A percentile compares a stretch with the other conserved stretches of the same genome.
These are phyloP conservation scores for Purpureocillium takamizusanense DNA, from an alignment of 2,329 filamentous ascomycete genomes.

Conservation along the genomic window DNA sequence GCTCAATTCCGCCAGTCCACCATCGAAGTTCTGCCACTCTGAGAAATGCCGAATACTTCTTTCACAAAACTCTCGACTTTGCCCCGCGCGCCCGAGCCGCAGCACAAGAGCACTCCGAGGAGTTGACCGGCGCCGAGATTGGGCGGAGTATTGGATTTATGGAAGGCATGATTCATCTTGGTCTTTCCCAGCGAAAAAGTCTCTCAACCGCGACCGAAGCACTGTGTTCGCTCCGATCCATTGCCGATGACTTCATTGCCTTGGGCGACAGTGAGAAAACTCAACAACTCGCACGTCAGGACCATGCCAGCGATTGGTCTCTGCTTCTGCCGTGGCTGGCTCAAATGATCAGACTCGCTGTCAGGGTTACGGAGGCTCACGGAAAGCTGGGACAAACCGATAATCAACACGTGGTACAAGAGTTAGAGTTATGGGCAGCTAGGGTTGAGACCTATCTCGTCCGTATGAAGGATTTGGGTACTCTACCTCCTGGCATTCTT, in stretches of 20 bases:
- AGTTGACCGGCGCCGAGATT: conserved; percentile 74
- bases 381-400: conserved; percentile 50
- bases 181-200: conserved; percentile 48
- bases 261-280: conserved; percentile 20
- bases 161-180: conserved; percentile 72
- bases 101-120: conserved; percentile 68
- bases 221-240: conserved; percentile 27
- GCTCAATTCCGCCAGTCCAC: conserved; percentile 38
- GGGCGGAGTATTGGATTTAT: conserved; percentile 71
- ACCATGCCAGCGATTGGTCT: conserved; percentile 13
- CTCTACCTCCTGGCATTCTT: conserved; percentile 42
- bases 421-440: conserved; percentile 40
- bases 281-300: conserved; percentile 11
- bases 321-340: conserved; percentile 49
- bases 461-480: conserved; percentile 31
- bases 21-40: conserved; percentile 14
- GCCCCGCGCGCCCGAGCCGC: conserved; percentile 59
- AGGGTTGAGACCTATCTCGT: conserved; percentile 34
- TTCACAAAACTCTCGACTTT: conserved; percentile 71
- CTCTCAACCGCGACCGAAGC: conserved; percentile 31
- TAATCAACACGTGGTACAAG: conserved; percentile 32
- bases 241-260: conserved; percentile 25
- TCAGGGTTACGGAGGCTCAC: conserved; percentile 57
- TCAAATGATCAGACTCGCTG: conserved; percentile 55
- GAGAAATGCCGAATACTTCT: conserved; percentile 54